These are phyloP conservation scores for Chalciporus piperatoides DNA, from an alignment of 1,284 basidiomycete species.

Conservation along the genomic window DNA sequence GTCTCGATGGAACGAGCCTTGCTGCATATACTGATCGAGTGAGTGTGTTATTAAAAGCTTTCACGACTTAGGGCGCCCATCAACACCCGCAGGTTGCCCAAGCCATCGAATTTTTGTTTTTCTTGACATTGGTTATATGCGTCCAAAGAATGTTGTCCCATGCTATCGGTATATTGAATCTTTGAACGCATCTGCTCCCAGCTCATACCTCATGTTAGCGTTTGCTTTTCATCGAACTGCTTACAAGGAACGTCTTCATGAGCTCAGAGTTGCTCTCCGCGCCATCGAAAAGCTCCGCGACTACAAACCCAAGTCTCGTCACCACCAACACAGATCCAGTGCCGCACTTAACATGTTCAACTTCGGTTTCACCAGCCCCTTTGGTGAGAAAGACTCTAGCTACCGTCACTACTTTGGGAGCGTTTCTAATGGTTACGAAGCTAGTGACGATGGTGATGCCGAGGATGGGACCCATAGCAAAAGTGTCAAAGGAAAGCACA, in stretches of 20 bases:
- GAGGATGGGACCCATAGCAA: slow-evolving; percentile 23
- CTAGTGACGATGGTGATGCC: slow-evolving; percentile 19
- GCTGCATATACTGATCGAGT: slow-evolving; percentile 52
- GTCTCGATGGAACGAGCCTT: slow-evolving; percentile 41
- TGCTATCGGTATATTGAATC: slow-evolving; percentile 40
- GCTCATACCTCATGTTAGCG: slow-evolving; percentile 36
- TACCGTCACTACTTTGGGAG: slow-evolving; percentile 11
- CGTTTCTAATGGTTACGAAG: slow-evolving; percentile 12
- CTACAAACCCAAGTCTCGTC: slow-evolving; percentile 57
- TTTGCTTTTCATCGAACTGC: slow-evolving; percentile 75
- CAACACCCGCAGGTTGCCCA: slow-evolving; percentile 42
- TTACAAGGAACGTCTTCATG: slow-evolving; percentile 67
- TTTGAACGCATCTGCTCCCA: background rate
- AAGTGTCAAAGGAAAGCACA: slow-evolving; percentile 33
- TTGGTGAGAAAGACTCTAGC: slow-evolving; percentile 30
- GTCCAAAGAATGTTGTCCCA: slow-evolving; percentile 64
- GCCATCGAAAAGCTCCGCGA: slow-evolving; percentile 69
- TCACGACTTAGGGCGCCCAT: background rate
- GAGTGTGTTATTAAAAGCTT: slow-evolving; percentile 3
- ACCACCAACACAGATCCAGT: slow-evolving; percentile 28
- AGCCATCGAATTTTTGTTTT: slow-evolving; percentile 67
- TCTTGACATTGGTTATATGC: slow-evolving; percentile 58
- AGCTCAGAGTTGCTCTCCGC: slow-evolving; percentile 50
- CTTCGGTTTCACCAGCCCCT: slow-evolving; percentile 31
- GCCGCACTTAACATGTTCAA: slow-evolving; percentile 41